These are phyloP conservation scores for Nitzschia palea DNA, from an alignment of 108 stramenopile genomes.

Conservation along the genomic window DNA sequence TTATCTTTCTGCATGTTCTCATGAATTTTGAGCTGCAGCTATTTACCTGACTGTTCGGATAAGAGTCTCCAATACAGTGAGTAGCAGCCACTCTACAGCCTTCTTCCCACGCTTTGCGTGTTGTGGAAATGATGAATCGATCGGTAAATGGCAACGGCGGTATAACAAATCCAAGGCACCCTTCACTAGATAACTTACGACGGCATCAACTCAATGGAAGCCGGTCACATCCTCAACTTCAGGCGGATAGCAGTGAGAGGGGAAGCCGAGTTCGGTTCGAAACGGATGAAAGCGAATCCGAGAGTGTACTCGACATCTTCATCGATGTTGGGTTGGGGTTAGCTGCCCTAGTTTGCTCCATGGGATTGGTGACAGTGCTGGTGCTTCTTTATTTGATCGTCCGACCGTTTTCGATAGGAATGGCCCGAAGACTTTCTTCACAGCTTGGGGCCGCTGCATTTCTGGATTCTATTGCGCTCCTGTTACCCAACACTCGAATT, in stretches of 20 bases:
- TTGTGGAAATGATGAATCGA: neutral
- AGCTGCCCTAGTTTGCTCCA: slow-evolving; percentile 29
- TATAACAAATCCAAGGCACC: slow-evolving; percentile 10
- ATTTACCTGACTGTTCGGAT: no score
- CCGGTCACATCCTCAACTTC: slow-evolving; percentile 16
- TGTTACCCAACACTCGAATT: slow-evolving; percentile 64
- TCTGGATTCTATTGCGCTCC: slow-evolving; percentile 61
- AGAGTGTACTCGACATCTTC: neutral
- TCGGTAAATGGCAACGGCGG: neutral
- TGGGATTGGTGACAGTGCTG: slow-evolving; percentile 43
- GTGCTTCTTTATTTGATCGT: slow-evolving; percentile 47
- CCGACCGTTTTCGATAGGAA: slow-evolving; percentile 53
- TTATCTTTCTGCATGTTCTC: no score
- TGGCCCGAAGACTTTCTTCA: slow-evolving; percentile 51
- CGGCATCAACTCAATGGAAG: slow-evolving; percentile 10
- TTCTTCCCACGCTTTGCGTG: no score
- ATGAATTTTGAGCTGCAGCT: no score
- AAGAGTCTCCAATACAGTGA: no score
- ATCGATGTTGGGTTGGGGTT: slow-evolving; percentile 12
- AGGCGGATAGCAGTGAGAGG: neutral
- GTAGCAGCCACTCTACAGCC: no score
- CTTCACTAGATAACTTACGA: slow-evolving; percentile 34
- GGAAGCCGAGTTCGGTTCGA: slow-evolving; percentile 8
- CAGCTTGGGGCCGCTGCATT: slow-evolving; percentile 44
- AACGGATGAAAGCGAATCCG: neutral